A percentile compares a stretch with the other conserved stretches of the same genome.
These are phyloP conservation scores for Nemania serpens DNA, from an alignment of 2,329 filamentous ascomycete genomes.

Conservation along the genomic window DNA sequence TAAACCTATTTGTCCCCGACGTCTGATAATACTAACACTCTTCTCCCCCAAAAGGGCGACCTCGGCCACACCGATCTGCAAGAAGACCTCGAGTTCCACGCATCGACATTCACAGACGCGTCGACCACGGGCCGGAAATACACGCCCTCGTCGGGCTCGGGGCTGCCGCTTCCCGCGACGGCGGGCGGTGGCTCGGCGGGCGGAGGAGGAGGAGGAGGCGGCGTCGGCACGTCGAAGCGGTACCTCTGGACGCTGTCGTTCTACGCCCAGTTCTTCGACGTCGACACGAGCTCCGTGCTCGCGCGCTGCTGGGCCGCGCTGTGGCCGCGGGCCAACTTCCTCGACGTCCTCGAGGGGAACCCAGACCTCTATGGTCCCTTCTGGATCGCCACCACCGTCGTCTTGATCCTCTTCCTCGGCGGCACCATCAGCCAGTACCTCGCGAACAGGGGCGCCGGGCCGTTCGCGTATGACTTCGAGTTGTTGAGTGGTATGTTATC, in stretches of 20 bases:
- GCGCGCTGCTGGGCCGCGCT: constrained; percentile 86
- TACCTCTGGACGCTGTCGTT: constrained; percentile 92
- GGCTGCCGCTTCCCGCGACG: constrained; percentile 62
- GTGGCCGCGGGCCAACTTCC: constrained; percentile 90
- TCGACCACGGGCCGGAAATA: constrained; percentile 58
- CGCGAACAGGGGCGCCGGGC: constrained; percentile 66
- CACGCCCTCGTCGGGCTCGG: constrained; percentile 50
- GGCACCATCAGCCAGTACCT: constrained; percentile 95
- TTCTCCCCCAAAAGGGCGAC: constrained; percentile 69
- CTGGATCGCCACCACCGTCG: constrained; percentile 98
- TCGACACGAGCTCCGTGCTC: constrained; percentile 89
- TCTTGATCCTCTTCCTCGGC: constrained; percentile 92
- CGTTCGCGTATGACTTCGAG: constrained; percentile 90
- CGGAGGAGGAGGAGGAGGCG: constrained; percentile 43
- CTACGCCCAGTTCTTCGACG: constrained; percentile 98
- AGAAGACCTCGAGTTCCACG: constrained; percentile 99
- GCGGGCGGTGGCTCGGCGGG: constrained; percentile 46
- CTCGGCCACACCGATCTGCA: constrained; percentile 97
- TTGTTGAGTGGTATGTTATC: constrained; percentile 72
- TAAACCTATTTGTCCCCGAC: too few species aligned
- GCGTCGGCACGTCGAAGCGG: constrained; percentile 65
- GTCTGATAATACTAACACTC: neutral
- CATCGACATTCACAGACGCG: constrained; percentile 77
- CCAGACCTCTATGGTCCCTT: constrained; percentile 96
- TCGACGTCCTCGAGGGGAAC: constrained; percentile 96